phyloP scores from a whole-genome alignment of 441 rosid species.

The Corymbia calophylla region DNA sequence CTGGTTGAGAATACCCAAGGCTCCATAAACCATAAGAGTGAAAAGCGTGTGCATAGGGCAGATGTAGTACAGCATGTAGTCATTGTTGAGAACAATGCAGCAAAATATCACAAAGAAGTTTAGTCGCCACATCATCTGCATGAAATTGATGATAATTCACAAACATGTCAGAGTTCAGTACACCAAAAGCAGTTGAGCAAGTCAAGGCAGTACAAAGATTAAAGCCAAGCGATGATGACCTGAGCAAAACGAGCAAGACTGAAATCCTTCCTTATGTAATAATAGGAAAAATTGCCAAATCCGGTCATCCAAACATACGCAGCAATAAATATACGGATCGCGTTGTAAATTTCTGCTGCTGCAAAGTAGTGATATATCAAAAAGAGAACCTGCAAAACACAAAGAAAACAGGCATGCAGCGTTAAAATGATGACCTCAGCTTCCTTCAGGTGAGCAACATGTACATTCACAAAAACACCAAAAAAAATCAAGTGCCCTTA shows the following conservation, averaged over 20 bases:
- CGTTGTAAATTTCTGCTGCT: constrained; percentile 90
- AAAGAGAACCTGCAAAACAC: constrained; percentile 68
- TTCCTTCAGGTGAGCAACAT: background rate
- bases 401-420: background rate
- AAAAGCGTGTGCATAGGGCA: constrained; percentile 99
- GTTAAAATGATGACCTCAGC: background rate
- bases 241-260: constrained; percentile 88
- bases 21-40: constrained; percentile 96
- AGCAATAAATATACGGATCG: constrained; percentile 92
- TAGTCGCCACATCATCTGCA: constrained; percentile 99
- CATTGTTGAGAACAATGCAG: constrained; percentile 89
- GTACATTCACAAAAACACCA: background rate
- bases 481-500: background rate
- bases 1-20: constrained; percentile 82
- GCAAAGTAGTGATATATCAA: constrained; percentile 98
- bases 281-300: constrained; percentile 96
- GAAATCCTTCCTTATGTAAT: constrained; percentile 92
- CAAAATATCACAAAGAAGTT: constrained; percentile 87
- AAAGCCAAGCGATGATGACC: constrained; percentile 28
- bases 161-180: constrained; percentile 1
- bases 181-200: background rate
- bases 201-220: background rate
- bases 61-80: constrained; percentile 90
- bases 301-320: constrained; percentile 99
- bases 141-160: constrained; percentile 17